Conservation (phyloP, 768 basidiomycete genomes). For the Boletus eberwhitei region DNA sequence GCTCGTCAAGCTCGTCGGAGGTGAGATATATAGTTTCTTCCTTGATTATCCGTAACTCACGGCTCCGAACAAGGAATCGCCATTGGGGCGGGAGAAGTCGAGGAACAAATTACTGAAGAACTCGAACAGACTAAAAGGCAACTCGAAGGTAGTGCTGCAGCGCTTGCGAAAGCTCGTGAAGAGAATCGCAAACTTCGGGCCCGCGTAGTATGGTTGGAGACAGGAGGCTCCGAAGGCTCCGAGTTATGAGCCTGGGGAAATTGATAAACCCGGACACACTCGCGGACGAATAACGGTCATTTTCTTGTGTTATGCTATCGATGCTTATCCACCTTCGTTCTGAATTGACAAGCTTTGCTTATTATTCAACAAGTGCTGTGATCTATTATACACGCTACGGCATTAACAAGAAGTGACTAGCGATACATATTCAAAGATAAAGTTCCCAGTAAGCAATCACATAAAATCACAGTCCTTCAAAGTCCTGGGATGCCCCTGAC, state of each 20-base stretch:
- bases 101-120: slow-evolving; percentile 50
- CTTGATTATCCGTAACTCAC: background rate
- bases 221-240: slow-evolving; percentile 33
- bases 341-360: slow-evolving; percentile 1
- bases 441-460: background rate
- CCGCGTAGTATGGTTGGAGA: slow-evolving; percentile 35
- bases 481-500: background rate
- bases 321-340: slow-evolving; percentile 5
- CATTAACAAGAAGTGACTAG: slow-evolving; percentile 10
- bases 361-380: slow-evolving; percentile 9
- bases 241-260: slow-evolving; percentile 26
- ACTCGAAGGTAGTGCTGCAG: slow-evolving; percentile 42
- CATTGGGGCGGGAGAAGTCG: slow-evolving; percentile 69
- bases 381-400: background rate
- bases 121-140: slow-evolving; percentile 48
- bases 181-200: slow-evolving; percentile 56
- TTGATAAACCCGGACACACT: slow-evolving; percentile 9
- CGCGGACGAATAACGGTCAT: slow-evolving; percentile 5
- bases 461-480: background rate
- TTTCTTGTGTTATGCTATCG: slow-evolving; percentile 10
- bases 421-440: slow-evolving; percentile 7
- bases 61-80: slow-evolving; percentile 54
- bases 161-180: slow-evolving; percentile 42
- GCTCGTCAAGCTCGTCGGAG: slow-evolving; percentile 70
- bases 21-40: slow-evolving; percentile 26